Evolutionary conservation across 768 basidiomycete genomes (phyloP), one percentile per base, ranked within the genome.

Genomic region (Fibroporia radiculosa): DNA sequence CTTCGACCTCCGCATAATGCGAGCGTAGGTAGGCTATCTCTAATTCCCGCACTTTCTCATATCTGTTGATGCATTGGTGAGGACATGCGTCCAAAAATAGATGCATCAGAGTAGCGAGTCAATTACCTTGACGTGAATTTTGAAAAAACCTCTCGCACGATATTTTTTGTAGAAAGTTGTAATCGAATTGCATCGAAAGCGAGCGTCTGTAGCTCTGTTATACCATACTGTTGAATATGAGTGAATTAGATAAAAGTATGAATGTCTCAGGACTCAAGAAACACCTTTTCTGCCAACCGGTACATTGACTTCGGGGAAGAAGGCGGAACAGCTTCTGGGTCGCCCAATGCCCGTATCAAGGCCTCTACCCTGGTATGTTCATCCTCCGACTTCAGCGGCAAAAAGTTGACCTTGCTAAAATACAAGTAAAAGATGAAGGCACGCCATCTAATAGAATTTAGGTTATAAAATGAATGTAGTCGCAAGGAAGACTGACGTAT

Each of bases 391-490:
- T 49, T 58, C 19, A 68, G 59, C 4, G 64, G 60, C 12, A 50
- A 41, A 46, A 69, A 72, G 22, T 44, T 48, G 28, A 64, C 33
- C 23, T 63, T 58, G 16, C 54, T 50, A 1, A 66, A 70, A 44
- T 69, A 69, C 2, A 72, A 56, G 45, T 67, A 71, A 39, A 64
- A 65, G 6, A 72, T 16, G 12, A 69, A 54, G 1, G 66, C 60
- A 42, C 63, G 64, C 64, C 65, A 66, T 13, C 70, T 72, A 44
- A 2, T 46, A 48, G 0, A 51, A 47, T 3, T 25, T 48, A n/a
- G 32, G 32, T 19, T 26, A 16, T 10, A 12, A 20, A 6, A 16
- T 27, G 16, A 38, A 6, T 8, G 25, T 13, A 26, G 6, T 7
- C 16, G 3, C 8, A 19, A 4, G 14, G 11, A 14, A 37, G 13